Conservation (phyloP, 768 basidiomycete genomes). For the Dendrothele bispora region DNA sequence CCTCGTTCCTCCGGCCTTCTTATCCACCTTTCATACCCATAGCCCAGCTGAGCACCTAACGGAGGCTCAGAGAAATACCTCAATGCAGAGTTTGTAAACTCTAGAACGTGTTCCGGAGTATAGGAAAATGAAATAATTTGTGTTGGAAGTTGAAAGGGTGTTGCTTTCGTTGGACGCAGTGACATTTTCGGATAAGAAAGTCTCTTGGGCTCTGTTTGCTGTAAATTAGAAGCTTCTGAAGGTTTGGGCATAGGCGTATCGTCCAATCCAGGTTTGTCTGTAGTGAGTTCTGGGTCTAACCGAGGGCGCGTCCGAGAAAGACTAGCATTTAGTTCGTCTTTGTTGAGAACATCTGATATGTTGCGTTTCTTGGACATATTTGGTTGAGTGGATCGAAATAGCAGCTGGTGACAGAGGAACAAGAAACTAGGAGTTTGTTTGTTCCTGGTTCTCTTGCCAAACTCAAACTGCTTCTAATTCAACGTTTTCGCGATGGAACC, state of each 20-base stretch:
- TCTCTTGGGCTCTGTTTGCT: neutral
- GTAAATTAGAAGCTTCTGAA: neutral
- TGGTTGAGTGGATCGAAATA: neutral
- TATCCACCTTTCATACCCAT: constrained; percentile 76
- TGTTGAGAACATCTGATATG: constrained; percentile 7
- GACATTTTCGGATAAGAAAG: constrained; percentile 7
- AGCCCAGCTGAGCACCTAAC: constrained; percentile 57
- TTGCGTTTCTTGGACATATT: constrained; percentile 12
- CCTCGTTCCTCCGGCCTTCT: constrained; percentile 63
- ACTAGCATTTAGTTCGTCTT: neutral
- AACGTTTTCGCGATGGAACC: neutral
- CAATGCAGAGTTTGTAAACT: constrained; percentile 69
- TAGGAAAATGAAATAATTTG: constrained; percentile 76
- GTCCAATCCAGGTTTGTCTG: neutral
- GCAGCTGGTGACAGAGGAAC: constrained; percentile 26
- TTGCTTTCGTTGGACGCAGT: constrained; percentile 4
- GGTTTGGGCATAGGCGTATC: neutral
- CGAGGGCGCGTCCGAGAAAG: constrained; percentile 25
- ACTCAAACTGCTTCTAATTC: neutral
- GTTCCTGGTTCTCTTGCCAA: neutral
- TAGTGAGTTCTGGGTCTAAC: constrained; percentile 15
- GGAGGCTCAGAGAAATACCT: constrained; percentile 75
- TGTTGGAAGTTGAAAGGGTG: constrained; percentile 69
- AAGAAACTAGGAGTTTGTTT: too few species aligned
- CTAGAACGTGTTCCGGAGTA: constrained; percentile 49